phyloP scores from a whole-genome alignment of 208 protist genomes.

The Naegleria gruberi region DNA sequence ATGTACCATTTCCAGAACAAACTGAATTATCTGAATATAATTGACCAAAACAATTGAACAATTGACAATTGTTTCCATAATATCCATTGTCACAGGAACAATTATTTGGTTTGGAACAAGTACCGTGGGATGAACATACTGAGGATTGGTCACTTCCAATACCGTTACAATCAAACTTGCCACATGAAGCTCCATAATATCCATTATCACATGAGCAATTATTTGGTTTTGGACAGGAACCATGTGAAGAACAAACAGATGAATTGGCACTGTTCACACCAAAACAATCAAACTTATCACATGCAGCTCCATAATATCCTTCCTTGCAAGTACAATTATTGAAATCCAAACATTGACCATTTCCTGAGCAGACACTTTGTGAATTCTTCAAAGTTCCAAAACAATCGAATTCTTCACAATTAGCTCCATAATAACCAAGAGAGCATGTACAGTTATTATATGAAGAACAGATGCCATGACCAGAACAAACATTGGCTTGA shows the following conservation, averaged over 20 bases:
- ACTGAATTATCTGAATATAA: neutral
- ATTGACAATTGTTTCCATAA: neutral
- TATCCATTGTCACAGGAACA: no score
- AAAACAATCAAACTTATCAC: neutral
- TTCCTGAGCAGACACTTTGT: neutral
- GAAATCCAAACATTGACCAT: neutral
- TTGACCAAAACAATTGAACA: neutral
- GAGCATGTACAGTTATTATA: no score
- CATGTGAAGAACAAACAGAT: neutral
- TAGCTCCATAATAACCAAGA: no score
- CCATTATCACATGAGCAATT: no score
- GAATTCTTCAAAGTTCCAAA: neutral
- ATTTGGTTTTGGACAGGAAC: no score
- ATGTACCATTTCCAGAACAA: neutral
- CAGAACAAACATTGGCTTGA: no score
- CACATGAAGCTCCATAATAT: no score
- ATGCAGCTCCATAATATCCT: neutral
- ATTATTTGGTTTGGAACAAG: neutral
- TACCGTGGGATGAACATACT: neutral
- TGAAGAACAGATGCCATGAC: no score
- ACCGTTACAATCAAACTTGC: no score
- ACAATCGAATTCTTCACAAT: no score
- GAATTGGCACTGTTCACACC: neutral
- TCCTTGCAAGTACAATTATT: neutral
- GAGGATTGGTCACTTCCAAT: neutral